phyloP scores from a whole-genome alignment of 192 early-diverging fungal species.

The Cetraspora pellucida region DNA sequence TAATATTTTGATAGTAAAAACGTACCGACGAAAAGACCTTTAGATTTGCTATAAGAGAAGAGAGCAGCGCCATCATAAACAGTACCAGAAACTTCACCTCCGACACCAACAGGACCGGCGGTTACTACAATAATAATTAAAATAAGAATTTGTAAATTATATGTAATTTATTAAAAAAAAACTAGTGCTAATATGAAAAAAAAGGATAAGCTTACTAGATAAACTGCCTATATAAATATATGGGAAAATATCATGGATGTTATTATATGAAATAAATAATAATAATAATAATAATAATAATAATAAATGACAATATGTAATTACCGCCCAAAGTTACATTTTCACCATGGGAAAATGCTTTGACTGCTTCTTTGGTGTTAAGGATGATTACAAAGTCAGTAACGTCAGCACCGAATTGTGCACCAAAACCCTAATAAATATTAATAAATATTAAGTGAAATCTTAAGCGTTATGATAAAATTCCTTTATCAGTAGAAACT shows the following conservation, averaged over 20 bases:
- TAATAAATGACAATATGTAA: too few species aligned
- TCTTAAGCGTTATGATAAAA: too few species aligned
- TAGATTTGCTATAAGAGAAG: constrained; percentile 75
- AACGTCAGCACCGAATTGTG: constrained; percentile 84
- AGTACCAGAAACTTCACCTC: constrained; percentile 65
- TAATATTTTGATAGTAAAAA: not conserved
- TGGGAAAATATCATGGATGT: too few species aligned
- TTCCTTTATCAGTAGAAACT: too few species aligned
- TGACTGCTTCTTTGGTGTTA: constrained; percentile 84
- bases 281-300: too few species aligned
- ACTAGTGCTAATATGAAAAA: not conserved
- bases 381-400: constrained; percentile 94
- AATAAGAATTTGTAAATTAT: not conserved
- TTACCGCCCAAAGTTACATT: constrained; percentile 83
- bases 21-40: constrained; percentile 76
- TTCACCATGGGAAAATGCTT: constrained; percentile 84
- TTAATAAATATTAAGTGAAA: too few species aligned
- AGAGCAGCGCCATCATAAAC: constrained; percentile 65
- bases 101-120: constrained; percentile 70
- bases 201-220: constrained; percentile 43
- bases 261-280: too few species aligned
- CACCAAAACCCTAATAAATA: constrained; percentile 66
- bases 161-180: not conserved
- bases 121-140: constrained; percentile 43
- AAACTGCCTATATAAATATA: constrained; percentile 54